These are phyloP conservation scores for Coemansia sp. DNA, from an alignment of 192 early-diverging fungal genomes.

Conservation along the genomic window DNA sequence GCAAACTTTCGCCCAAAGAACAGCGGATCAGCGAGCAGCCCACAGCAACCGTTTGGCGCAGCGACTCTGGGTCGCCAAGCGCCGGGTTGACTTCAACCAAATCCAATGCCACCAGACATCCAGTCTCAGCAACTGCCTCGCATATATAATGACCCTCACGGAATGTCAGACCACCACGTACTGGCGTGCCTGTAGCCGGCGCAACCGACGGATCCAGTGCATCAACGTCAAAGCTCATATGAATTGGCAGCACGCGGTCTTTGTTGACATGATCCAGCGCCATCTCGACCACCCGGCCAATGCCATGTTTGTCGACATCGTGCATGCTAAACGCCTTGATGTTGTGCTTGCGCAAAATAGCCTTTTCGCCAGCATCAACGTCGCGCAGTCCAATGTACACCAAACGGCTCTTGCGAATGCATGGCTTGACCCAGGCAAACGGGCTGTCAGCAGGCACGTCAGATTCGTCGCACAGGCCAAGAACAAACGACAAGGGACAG, in stretches of 20 bases:
- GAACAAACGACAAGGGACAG: constrained; percentile 88
- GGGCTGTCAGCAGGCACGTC: constrained; percentile 38
- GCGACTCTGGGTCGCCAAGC: constrained; percentile 71
- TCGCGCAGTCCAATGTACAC: constrained; percentile 97
- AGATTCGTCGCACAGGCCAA: constrained; percentile 66
- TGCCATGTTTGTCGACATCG: constrained; percentile 92
- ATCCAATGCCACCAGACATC: constrained; percentile 84
- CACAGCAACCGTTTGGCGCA: constrained; percentile 82
- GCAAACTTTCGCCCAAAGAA: constrained; percentile 79
- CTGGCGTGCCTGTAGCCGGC: constrained; percentile 93
- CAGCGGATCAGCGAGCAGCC: constrained; percentile 88
- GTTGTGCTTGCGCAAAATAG: constrained; percentile 72
- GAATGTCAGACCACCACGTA: constrained; percentile 93
- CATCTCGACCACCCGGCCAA: constrained; percentile 89
- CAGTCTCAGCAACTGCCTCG: constrained; percentile 84
- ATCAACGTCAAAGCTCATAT: constrained; percentile 94
- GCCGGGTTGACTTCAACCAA: constrained; percentile 94
- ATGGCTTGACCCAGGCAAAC: constrained; percentile 80
- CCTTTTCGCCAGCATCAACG: constrained; percentile 86
- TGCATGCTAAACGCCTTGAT: constrained; percentile 97
- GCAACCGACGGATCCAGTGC: constrained; percentile 92
- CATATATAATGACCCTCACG: constrained; percentile 97
- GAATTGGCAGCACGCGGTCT: constrained; percentile 70
- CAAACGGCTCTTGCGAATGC: constrained; percentile 70
- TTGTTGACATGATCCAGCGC: constrained; percentile 86